Evolutionary conservation across 2,329 filamentous ascomycete genomes (phyloP).

Genomic region (Metarhizium anisopliae): DNA sequence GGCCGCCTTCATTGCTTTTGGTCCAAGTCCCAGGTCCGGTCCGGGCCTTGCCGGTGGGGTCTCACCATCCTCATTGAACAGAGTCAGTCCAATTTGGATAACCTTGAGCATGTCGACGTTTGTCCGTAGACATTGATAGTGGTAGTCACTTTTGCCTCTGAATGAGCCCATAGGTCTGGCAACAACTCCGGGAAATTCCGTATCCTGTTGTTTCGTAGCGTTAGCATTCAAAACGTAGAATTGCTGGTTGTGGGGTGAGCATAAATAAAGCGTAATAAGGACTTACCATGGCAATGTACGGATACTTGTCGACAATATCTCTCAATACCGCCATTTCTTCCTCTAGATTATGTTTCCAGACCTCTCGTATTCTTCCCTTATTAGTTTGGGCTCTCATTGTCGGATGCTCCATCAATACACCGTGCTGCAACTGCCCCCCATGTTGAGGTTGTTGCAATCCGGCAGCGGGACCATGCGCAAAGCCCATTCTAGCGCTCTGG

Average conservation of each 20-base stretch:
- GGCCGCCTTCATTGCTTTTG: constrained; percentile 29
- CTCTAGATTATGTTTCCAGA: constrained; percentile 86
- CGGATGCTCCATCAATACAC: constrained; percentile 32
- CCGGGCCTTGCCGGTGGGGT: constrained; percentile 64
- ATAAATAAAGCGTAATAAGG: neutral
- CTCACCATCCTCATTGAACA: constrained; percentile 88
- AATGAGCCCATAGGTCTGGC: constrained; percentile 92
- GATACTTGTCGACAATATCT: constrained; percentile 79
- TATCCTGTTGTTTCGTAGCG: constrained; percentile 57
- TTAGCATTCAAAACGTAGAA: constrained; percentile 2
- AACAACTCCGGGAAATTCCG: constrained; percentile 96
- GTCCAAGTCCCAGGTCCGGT: constrained; percentile 29
- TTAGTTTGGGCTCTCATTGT: constrained; percentile 45
- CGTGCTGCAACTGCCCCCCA: constrained; percentile 30
- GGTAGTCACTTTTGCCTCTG: constrained; percentile 91
- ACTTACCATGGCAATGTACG: constrained; percentile 94
- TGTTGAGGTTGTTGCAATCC: constrained; percentile 52
- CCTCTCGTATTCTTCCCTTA: constrained; percentile 83
- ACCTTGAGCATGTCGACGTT: constrained; percentile 97
- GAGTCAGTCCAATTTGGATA: constrained; percentile 89
- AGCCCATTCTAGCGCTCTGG: constrained; percentile 81
- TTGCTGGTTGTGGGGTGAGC: neutral
- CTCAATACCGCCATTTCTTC: constrained; percentile 84
- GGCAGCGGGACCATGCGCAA: constrained; percentile 57
- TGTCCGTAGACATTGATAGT: constrained; percentile 94